A percentile compares a stretch with the other conserved stretches of the same genome.
Evolutionary conservation across 495 filamentous ascomycete species (phyloP).

Genomic region (Neurospora sp.): DNA sequence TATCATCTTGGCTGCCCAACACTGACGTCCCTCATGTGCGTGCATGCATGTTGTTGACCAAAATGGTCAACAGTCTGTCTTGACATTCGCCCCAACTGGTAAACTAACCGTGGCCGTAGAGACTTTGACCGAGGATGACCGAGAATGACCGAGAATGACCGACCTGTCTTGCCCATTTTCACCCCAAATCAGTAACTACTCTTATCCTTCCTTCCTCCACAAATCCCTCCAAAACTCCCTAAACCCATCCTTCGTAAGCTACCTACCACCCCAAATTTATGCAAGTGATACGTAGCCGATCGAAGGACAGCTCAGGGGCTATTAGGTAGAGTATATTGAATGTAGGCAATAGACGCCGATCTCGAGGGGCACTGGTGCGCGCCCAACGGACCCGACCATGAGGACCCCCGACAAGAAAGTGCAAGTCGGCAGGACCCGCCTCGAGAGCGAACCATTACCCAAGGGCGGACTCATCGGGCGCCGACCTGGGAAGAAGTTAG

Average conservation of each 20-base stretch:
- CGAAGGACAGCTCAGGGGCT: background rate
- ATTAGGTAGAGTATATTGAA: background rate
- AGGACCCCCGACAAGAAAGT: no score
- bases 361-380: no score
- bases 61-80: background rate
- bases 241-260: constrained; percentile 48
- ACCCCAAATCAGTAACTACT: no score
- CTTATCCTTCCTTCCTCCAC: constrained; percentile 22
- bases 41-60: background rate
- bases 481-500: no score
- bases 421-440: no score
- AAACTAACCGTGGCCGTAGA: background rate
- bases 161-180: no score
- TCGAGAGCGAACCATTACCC: no score
- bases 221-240: constrained; percentile 82
- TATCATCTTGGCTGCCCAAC: background rate
- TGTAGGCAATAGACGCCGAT: no score
- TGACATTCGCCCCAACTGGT: background rate
- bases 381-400: no score
- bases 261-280: background rate
- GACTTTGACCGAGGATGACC: no score
- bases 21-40: background rate
- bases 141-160: no score
- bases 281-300: background rate
- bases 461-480: no score